Base-by-base conservation (phyloP, 208 protist genomes). In the Kentomonas sorsogonicus region DNA sequence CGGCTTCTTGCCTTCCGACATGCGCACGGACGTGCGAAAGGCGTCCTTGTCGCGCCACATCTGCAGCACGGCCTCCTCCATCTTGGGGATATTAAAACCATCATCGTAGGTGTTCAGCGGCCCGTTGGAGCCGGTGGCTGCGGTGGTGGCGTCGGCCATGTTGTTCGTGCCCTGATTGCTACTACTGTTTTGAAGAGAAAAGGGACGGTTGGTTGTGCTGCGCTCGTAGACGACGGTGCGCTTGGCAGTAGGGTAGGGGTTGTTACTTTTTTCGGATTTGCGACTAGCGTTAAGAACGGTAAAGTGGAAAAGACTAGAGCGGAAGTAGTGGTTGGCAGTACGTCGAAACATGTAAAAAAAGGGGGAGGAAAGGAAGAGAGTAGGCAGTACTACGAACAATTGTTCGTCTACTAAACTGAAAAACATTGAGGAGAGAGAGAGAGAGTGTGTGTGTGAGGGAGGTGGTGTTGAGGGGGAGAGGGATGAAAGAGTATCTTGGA, bases 11-110 rank as follows among this genome's bases (percentile, higher is more conserved):
- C 95, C 96, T 65, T 97, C 89, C 26, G 83, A 97, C 34, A 88
- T 64, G 74, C 98, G 90, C 30, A 99, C 60, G 0, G 86, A 98
- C 22, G 86, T 91, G 26, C 96, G 36, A 71, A 99, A 99, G 27
- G 96, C 97, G 60, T 99, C 77, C 46, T 97, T 97, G 43, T 97
- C 74, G 31, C 91, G 54, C 98, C 98, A 99, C 66, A 95, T 83
- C 51, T 85, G 55, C 5, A 99, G 66, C 18, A 98, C 77, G 47
- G 97, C 83, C 63, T 95, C 78, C 77, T 99, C 98, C 69, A 95
- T 83, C 45, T 86, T 51, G 15, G 98, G 51, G 66, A 99, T 99
- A 55, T 86, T 83, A 50, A 97, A 55, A 15, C 52, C 61, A 30
- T 93, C 84, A 27, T 86, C 79, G 57, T 83, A 89, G 67, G 91